A percentile compares a stretch with the other conserved stretches of the same genome.
These are phyloP conservation scores for Xylariaceae sp. DNA, from an alignment of 2,329 filamentous ascomycete species.

Conservation along the genomic window DNA sequence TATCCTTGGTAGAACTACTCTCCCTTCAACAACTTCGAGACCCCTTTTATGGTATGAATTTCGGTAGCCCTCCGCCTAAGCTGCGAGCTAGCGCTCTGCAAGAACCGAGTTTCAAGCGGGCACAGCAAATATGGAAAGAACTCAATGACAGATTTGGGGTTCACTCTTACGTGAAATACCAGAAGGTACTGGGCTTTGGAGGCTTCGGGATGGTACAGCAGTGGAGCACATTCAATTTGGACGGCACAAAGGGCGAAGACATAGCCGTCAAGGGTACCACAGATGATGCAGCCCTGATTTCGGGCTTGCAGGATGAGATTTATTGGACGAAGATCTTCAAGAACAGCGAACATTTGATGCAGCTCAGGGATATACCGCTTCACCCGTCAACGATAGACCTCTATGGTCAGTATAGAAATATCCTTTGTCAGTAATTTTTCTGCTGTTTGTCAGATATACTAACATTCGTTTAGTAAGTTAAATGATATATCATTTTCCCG, in stretches of 20 bases:
- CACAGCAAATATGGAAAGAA: background rate
- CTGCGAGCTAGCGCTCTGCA: too few relatives aligned
- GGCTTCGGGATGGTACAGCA: background rate
- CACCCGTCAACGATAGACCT: background rate
- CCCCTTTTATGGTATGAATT: too few relatives aligned
- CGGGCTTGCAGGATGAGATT: background rate
- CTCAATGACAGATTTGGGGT: background rate
- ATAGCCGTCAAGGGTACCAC: background rate
- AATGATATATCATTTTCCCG: too few relatives aligned
- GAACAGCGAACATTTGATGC: background rate
- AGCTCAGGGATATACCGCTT: background rate
- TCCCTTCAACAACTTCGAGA: too few relatives aligned
- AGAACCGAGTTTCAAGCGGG: background rate
- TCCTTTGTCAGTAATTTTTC: too few relatives aligned
- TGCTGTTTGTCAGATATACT: too few relatives aligned
- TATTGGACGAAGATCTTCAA: background rate
- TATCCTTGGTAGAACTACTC: too few relatives aligned
- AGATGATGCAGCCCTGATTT: background rate
- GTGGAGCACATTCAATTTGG: background rate
- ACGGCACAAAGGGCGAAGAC: background rate
- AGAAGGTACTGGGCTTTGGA: background rate
- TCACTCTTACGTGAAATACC: background rate
- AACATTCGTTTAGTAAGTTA: too few relatives aligned
- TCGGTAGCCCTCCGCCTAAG: too few relatives aligned
- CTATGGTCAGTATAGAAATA: too few relatives aligned